These are phyloP conservation scores for Hypoxylon sp. DNA, from an alignment of 2,329 filamentous ascomycete species.

Conservation along the genomic window DNA sequence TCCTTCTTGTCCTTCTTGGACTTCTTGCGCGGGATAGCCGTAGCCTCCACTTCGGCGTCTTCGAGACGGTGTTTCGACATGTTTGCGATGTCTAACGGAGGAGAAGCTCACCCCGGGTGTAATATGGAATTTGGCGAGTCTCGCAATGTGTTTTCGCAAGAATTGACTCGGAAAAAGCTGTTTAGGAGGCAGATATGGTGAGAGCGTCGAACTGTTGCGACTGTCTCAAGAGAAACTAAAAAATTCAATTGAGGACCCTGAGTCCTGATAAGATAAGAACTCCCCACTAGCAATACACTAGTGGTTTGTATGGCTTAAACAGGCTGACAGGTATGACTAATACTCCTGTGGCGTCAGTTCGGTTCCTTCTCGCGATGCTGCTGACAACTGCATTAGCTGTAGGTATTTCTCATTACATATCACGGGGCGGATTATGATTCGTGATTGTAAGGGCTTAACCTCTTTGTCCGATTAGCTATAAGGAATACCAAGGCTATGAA, in stretches of 20 bases:
- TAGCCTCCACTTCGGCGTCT: slow-evolving; percentile 49
- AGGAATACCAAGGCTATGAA: too few relatives aligned
- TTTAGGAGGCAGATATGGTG: not conserved
- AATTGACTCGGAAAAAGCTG: not conserved
- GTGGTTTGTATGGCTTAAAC: not conserved
- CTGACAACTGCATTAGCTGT: not conserved
- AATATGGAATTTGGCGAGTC: not conserved
- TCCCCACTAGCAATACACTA: slow-evolving; percentile 14
- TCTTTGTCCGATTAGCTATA: not conserved
- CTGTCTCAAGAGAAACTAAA: slow-evolving; percentile 10
- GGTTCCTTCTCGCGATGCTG: slow-evolving; percentile 1
- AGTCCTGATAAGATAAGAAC: slow-evolving; percentile 33
- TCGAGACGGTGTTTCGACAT: slow-evolving; percentile 53
- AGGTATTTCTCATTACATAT: not conserved
- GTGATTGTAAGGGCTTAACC: not conserved
- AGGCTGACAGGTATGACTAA: not conserved
- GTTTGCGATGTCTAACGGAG: slow-evolving; percentile 3
- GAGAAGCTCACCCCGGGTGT: not conserved
- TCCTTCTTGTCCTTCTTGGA: slow-evolving; percentile 57
- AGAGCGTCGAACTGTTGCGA: slow-evolving; percentile 2
- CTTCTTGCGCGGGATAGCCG: slow-evolving; percentile 54
- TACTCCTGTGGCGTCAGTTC: slow-evolving; percentile 7
- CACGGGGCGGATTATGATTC: not conserved
- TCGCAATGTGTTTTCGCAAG: not conserved
- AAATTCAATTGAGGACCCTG: slow-evolving; percentile 16